Conservation (phyloP, 2,329 filamentous ascomycete genomes). For the Paraconiothyrium brasiliense region DNA sequence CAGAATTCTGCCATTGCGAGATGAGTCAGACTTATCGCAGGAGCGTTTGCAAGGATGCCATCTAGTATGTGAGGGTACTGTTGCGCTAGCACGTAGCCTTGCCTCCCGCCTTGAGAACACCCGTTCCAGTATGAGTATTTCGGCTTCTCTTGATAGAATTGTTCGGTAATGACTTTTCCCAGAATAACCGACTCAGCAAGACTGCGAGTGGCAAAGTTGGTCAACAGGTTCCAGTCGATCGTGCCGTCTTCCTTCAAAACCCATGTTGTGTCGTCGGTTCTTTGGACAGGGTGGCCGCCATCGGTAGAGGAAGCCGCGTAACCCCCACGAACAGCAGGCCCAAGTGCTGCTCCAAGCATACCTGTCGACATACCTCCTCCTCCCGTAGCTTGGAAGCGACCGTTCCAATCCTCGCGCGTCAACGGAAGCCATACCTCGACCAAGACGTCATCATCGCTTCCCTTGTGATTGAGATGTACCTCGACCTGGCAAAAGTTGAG, state of each 20-base stretch:
- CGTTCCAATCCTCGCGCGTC: conserved; percentile 39
- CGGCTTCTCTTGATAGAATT: conserved; percentile 46
- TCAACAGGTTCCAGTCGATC: conserved; percentile 43
- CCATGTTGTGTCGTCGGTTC: conserved; percentile 29
- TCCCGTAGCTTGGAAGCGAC: conserved; percentile 43
- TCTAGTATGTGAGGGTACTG: conserved; percentile 43
- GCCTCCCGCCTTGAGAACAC: conserved; percentile 47
- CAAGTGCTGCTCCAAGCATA: conserved; percentile 35
- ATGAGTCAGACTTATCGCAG: conserved; percentile 37
- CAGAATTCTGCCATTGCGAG: conserved; percentile 34
- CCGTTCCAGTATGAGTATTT: conserved; percentile 48
- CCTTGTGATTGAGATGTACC: conserved; percentile 31
- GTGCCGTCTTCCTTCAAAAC: conserved; percentile 31
- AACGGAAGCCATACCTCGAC: conserved; percentile 45
- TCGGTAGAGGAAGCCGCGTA: conserved; percentile 47
- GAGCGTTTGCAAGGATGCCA: conserved; percentile 47
- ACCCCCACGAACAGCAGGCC: conserved; percentile 35
- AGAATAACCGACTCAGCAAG: conserved; percentile 48
- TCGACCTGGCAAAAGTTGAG: conserved; percentile 38
- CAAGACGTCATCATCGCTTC: conserved; percentile 34
- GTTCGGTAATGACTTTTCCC: conserved; percentile 44
- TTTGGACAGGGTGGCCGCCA: conserved; percentile 38
- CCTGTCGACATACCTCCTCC: conserved; percentile 43
- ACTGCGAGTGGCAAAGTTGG: conserved; percentile 51
- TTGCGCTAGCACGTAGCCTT: conserved; percentile 48